phyloP scores from a whole-genome alignment of 2,329 filamentous ascomycete genomes.

The Pestalotiopsis fici region DNA sequence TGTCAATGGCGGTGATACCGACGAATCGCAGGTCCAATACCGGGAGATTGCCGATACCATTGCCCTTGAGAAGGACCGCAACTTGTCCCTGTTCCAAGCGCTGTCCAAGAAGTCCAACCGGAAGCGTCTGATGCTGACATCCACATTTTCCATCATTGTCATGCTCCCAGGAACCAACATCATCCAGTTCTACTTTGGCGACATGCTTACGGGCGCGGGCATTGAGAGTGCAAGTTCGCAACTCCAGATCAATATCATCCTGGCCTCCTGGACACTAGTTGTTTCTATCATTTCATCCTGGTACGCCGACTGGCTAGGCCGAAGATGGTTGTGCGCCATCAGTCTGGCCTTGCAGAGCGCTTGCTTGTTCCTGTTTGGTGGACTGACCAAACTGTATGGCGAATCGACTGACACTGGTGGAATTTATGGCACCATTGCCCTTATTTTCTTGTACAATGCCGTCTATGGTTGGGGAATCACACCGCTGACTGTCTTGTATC shows the following conservation, averaged over 20 bases:
- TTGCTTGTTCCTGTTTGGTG: slow-evolving; percentile 13
- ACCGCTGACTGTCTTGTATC: slow-evolving; percentile 24
- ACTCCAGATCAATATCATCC: slow-evolving; percentile 20
- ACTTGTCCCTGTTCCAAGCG: neutral
- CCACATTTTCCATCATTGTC: slow-evolving; percentile 30
- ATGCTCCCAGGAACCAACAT: slow-evolving; percentile 40
- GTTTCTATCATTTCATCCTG: slow-evolving; percentile 9
- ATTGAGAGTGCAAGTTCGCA: slow-evolving; percentile 42
- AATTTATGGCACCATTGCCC: slow-evolving; percentile 13
- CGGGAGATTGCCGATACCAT: neutral
- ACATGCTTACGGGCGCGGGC: slow-evolving; percentile 44
- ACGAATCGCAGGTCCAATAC: neutral
- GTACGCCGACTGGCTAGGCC: neutral
- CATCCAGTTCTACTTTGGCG: slow-evolving; percentile 40
- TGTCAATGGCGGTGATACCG: slow-evolving; percentile 8
- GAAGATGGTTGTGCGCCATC: neutral
- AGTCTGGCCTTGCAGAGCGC: slow-evolving; percentile 1
- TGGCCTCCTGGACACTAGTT: slow-evolving; percentile 11
- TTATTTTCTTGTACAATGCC: slow-evolving; percentile 28
- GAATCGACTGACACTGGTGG: slow-evolving; percentile 7
- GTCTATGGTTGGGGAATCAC: slow-evolving; percentile 29
- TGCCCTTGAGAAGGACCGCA: neutral
- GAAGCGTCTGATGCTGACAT: slow-evolving; percentile 39
- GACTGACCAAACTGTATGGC: neutral
- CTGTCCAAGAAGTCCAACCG: slow-evolving; percentile 12